A percentile compares a stretch with the other conserved stretches of the same genome.
These are phyloP conservation scores for Phymatotrichopsis omnivora DNA, from an alignment of 2,329 filamentous ascomycete species.

Conservation along the genomic window DNA sequence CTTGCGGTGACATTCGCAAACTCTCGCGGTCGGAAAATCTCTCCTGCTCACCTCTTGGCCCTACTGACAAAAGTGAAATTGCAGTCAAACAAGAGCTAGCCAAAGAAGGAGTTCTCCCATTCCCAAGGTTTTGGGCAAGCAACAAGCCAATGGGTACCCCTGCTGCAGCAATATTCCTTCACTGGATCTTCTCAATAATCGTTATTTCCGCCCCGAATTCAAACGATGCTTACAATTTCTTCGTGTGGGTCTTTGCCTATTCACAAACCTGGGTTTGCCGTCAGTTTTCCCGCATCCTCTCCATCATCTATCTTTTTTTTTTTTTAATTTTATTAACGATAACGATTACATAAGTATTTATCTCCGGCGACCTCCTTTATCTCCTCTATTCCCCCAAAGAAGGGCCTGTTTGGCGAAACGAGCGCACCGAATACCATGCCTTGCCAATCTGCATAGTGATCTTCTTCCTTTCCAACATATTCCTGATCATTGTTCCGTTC, in stretches of 20 bases:
- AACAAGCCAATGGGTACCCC: conserved; percentile 34
- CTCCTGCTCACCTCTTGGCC: not conserved
- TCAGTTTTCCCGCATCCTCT: not conserved
- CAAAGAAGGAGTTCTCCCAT: conserved; percentile 48
- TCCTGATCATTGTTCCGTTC: conserved; percentile 22
- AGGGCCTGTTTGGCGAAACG: conserved; percentile 3
- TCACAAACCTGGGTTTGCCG: conserved; percentile 9
- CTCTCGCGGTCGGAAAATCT: conserved; percentile 34
- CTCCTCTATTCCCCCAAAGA: conserved; percentile 17
- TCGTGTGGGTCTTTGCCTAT: conserved; percentile 37
- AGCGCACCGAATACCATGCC: conserved; percentile 9
- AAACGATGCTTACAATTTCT: conserved; percentile 28
- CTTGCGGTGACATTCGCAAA: conserved; percentile 49
- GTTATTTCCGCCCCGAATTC: conserved; percentile 33
- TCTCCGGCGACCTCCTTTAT: conserved; percentile 35
- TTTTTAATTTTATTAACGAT: not conserved
- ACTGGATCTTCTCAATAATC: conserved; percentile 35
- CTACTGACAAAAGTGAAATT: not conserved
- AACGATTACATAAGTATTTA: conserved; percentile 18
- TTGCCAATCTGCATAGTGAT: conserved; percentile 17
- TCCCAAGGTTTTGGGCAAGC: conserved; percentile 38
- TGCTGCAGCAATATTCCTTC: conserved; percentile 35
- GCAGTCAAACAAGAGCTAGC: conserved; percentile 51
- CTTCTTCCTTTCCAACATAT: conserved; percentile 22
- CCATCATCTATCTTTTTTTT: not conserved